A percentile compares a stretch with the other conserved stretches of the same genome.
These are phyloP conservation scores for Tetraselmis chui DNA, from an alignment of 139 green algal genomes.

Conservation along the genomic window DNA sequence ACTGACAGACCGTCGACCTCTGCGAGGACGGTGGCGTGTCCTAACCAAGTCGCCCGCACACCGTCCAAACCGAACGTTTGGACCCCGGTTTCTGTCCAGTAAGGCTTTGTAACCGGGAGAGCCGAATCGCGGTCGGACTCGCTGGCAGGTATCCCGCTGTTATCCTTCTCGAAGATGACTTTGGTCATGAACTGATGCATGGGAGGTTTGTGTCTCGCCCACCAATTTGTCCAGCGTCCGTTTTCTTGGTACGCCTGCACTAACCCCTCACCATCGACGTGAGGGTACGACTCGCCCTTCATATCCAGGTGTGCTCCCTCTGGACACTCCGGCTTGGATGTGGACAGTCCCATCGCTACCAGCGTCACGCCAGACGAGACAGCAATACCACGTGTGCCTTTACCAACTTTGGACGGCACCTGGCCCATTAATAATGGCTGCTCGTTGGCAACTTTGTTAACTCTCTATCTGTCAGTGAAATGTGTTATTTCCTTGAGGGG, in stretches of 20 bases:
- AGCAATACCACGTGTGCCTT: too few relatives aligned
- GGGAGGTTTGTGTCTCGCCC: neutral
- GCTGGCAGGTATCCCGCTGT: neutral
- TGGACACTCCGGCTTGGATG: neutral
- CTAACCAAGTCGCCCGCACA: neutral
- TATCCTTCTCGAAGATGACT: neutral
- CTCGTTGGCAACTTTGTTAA: too few relatives aligned
- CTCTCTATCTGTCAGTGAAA: too few relatives aligned
- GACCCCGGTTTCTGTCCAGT: neutral
- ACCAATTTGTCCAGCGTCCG: neutral
- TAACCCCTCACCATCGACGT: neutral
- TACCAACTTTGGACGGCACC: too few relatives aligned
- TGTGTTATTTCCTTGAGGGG: too few relatives aligned
- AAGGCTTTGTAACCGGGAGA: neutral
- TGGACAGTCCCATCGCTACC: neutral
- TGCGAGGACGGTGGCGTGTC: neutral
- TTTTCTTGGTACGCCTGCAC: neutral
- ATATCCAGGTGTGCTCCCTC: neutral
- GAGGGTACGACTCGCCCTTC: neutral
- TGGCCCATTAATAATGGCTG: too few relatives aligned
- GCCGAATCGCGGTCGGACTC: neutral
- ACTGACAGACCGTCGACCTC: neutral
- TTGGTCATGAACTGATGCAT: neutral
- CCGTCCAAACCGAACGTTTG: neutral
- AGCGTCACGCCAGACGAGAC: too few relatives aligned